These are phyloP conservation scores for Neofusicoccum sp. DNA, from an alignment of 2,329 filamentous ascomycete genomes.

Conservation along the genomic window DNA sequence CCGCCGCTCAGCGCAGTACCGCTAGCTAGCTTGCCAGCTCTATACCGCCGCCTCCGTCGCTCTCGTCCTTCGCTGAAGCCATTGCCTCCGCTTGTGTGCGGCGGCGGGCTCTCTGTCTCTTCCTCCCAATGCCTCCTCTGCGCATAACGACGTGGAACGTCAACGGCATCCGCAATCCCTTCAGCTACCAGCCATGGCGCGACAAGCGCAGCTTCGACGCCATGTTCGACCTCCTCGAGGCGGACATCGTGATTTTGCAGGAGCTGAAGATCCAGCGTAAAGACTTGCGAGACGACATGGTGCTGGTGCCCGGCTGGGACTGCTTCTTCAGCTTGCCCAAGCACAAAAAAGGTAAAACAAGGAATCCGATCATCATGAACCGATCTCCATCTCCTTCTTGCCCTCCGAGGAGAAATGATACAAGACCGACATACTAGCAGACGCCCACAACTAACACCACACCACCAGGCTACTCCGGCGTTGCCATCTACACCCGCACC, in stretches of 20 bases:
- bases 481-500: conserved; percentile 92
- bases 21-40: not conserved
- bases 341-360: conserved; percentile 75
- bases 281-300: conserved; percentile 92
- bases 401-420: not conserved
- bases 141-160: conserved; percentile 67
- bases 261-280: conserved; percentile 95
- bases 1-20: not conserved
- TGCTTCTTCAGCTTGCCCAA: conserved; percentile 92
- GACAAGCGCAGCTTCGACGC: conserved; percentile 49
- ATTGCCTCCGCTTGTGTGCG: not conserved
- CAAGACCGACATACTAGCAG: too few species aligned
- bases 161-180: conserved; percentile 56
- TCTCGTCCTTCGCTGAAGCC: too few species aligned
- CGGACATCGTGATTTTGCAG: conserved; percentile 93
- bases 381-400: not conserved
- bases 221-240: conserved; percentile 92
- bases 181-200: conserved; percentile 54
- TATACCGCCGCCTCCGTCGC: not conserved
- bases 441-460: not conserved
- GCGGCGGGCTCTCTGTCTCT: not conserved
- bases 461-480: conserved; percentile 80
- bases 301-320: conserved; percentile 91
- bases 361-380: too few species aligned
- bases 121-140: conserved; percentile 49